Evolutionary conservation across 345 rosid species (phyloP).

Genomic region (Tarenaya hassleriana): DNA sequence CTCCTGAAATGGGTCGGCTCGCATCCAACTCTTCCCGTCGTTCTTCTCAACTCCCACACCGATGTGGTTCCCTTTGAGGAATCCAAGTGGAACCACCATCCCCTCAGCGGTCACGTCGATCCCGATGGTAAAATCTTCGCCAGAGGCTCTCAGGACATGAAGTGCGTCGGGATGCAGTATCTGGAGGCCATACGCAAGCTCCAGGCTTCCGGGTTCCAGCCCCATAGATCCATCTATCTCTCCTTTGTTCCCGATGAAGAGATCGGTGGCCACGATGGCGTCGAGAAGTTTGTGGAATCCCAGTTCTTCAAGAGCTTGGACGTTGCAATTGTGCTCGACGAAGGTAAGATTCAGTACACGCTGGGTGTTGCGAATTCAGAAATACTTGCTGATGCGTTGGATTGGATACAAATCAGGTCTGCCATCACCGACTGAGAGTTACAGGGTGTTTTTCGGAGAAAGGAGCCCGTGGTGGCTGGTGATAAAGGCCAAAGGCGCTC

Average conservation of each 20-base stretch:
- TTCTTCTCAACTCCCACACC: slow-evolving; percentile 90
- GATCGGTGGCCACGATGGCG: slow-evolving; percentile 92
- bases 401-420: slow-evolving; percentile 40
- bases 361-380: too few species aligned
- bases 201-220: slow-evolving; percentile 53
- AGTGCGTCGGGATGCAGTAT: slow-evolving; percentile 95
- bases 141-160: slow-evolving; percentile 97
- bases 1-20: slow-evolving; percentile 81
- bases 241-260: slow-evolving; percentile 89
- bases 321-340: slow-evolving; percentile 78
- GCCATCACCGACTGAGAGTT: slow-evolving; percentile 60
- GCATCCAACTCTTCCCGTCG: slow-evolving; percentile 50
- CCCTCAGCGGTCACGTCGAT: slow-evolving; percentile 73
- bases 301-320: slow-evolving; percentile 53
- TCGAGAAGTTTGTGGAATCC: slow-evolving; percentile 59
- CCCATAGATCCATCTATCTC: slow-evolving; percentile 65
- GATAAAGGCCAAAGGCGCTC: slow-evolving; percentile 86
- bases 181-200: slow-evolving; percentile 76
- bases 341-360: slow-evolving; percentile 41
- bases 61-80: slow-evolving; percentile 85
- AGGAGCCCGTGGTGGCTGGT: slow-evolving; percentile 83
- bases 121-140: slow-evolving; percentile 62
- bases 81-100: slow-evolving; percentile 71
- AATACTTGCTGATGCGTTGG: not conserved
- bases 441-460: slow-evolving; percentile 73